Evolutionary conservation across 2,329 filamentous ascomycete genomes (phyloP).

Genomic region (Alternaria brassicicola): DNA sequence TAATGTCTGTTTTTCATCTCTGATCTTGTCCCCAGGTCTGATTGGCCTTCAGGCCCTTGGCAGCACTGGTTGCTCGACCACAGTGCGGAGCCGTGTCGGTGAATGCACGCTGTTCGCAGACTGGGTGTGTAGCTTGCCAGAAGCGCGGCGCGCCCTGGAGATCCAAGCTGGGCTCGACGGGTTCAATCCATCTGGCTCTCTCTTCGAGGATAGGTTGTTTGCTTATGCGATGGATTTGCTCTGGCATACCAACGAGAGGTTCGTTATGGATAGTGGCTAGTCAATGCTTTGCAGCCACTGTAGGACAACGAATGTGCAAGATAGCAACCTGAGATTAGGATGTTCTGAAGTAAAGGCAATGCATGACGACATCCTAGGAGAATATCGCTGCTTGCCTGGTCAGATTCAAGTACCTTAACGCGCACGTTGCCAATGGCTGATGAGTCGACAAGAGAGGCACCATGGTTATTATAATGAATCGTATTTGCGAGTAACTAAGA

Average conservation of each 20-base stretch:
- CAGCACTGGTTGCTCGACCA: no score
- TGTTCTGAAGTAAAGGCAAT: no score
- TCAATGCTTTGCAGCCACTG: not conserved
- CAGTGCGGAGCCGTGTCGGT: not conserved
- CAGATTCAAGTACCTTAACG: no score
- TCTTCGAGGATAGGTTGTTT: not conserved
- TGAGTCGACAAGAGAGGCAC: no score
- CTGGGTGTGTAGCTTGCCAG: slow-evolving; percentile 14
- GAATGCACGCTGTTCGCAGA: slow-evolving; percentile 7
- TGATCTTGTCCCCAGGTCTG: no score
- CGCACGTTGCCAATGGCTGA: not conserved
- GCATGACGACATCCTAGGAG: no score
- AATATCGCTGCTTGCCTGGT: no score
- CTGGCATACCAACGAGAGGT: not conserved
- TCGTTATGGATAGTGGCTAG: not conserved
- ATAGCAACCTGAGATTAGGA: no score
- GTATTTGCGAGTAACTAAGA: not conserved
- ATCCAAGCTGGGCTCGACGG: not conserved
- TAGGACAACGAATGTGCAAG: no score
- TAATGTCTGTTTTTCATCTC: no score
- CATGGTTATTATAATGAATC: no score
- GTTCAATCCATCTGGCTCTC: not conserved
- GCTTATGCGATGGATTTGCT: not conserved
- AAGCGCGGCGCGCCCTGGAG: slow-evolving; percentile 3
- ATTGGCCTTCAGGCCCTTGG: no score